Conservation (phyloP, 1,139 yeast genomes). For the Geotrichum cucujoidarum region DNA sequence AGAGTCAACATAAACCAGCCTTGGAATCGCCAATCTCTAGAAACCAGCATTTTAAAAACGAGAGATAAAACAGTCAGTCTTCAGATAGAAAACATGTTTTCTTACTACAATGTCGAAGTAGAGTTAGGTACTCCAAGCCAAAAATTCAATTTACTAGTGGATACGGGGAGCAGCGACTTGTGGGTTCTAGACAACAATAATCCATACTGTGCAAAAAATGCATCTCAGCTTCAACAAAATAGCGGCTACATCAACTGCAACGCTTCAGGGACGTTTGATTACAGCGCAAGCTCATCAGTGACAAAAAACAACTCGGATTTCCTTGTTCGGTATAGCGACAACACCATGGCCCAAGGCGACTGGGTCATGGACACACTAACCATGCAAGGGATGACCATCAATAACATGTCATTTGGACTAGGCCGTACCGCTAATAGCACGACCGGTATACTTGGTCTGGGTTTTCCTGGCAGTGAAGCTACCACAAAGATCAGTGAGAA, state of each 20-base stretch:
- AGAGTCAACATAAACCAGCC: not conserved
- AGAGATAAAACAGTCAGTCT: slow-evolving; percentile 8
- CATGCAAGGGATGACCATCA: slow-evolving; percentile 21
- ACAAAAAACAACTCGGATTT: slow-evolving; percentile 24
- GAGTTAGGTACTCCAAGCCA: slow-evolving; percentile 54
- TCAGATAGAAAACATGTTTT: slow-evolving; percentile 28
- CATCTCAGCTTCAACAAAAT: slow-evolving; percentile 33
- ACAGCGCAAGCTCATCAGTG: slow-evolving; percentile 13
- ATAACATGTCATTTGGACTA: slow-evolving; percentile 30
- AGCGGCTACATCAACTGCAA: slow-evolving; percentile 15
- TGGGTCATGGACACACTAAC: slow-evolving; percentile 46
- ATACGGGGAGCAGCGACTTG: slow-evolving; percentile 66
- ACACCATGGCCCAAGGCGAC: slow-evolving; percentile 41
- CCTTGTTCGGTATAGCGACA: slow-evolving; percentile 29
- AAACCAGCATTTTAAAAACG: not conserved
- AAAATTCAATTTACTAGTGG: slow-evolving; percentile 50
- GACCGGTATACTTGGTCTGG: slow-evolving; percentile 35
- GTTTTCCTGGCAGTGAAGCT: slow-evolving; percentile 19
- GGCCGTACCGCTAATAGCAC: slow-evolving; percentile 33
- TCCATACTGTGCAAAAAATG: slow-evolving; percentile 31
- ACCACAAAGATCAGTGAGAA: slow-evolving; percentile 22
- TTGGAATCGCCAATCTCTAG: not conserved
- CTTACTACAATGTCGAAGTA: slow-evolving; percentile 42
- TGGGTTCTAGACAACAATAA: slow-evolving; percentile 48
- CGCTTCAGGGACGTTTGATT: slow-evolving; percentile 15